Conservation (phyloP, 176 grass and related monocot species). For the Themeda triandra region DNA sequence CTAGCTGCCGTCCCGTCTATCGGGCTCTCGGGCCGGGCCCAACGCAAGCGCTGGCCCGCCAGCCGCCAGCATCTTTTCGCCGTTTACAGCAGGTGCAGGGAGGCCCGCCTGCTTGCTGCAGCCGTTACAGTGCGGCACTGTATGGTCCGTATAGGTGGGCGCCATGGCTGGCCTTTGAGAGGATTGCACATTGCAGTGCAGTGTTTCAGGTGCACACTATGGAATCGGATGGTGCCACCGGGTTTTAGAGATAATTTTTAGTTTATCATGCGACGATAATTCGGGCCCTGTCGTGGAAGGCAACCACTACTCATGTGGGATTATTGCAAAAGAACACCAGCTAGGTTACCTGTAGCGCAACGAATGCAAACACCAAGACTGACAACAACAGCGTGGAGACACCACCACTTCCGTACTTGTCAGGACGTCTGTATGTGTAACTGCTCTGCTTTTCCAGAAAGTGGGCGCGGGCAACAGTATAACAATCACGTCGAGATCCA, state of each 20-base stretch:
- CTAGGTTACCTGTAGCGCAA: constrained; percentile 20
- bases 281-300: not conserved
- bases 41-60: not conserved
- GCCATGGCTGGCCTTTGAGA: not conserved
- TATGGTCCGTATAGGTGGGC: no score
- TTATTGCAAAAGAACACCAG: constrained; percentile 18
- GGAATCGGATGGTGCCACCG: no score
- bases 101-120: no score
- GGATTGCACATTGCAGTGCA: no score
- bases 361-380: constrained; percentile 10
- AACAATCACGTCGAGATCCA: constrained; percentile 26
- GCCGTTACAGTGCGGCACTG: not conserved
- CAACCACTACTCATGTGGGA: constrained; percentile 32
- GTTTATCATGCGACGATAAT: not conserved
- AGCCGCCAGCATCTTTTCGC: not conserved
- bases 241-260: not conserved
- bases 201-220: no score
- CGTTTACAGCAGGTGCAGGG: not conserved
- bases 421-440: no score
- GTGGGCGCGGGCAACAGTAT: constrained; percentile 1
- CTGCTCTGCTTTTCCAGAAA: no score
- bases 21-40: no score
- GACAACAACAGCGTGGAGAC: constrained; percentile 22
- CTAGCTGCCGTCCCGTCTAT: not conserved
- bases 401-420: not conserved